Evolutionary conservation across 225 moss, liverwort and hornwort genomes (phyloP), one percentile per base, ranked within the genome.

Genomic region (Climacium dendroides): DNA sequence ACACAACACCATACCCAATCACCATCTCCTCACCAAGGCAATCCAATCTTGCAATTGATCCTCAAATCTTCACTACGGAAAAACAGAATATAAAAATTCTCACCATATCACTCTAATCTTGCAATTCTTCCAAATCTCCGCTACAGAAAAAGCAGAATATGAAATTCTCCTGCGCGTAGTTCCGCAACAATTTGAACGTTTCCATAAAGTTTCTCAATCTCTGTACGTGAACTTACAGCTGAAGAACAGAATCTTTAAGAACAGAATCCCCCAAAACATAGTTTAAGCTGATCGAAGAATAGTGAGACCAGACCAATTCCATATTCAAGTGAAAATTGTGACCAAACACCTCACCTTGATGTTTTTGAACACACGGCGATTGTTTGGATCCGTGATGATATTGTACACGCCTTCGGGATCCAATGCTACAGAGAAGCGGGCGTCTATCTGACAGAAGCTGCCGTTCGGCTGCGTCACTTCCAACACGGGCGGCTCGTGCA

Each of bases 311-410:
- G 34, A 45, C 10, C 32, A 57, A 58, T 39, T 79, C 39, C 58
- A 39, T 41, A 22, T 20, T 80, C 34, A 47, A 45, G 62, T 47
- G n/a, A 57, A 79, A 26, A 28, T n/a, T 47, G 47, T 35, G 35
- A 19, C 35, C 41, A 16, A 54, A 75, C 20, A 15, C n/a, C 86
- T 58, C 29, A 97, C 96, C 95, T 96, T 95, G 78, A 97, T 96
- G 74, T 97, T 97, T 90, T 97, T 97, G 86, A 97, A 97, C 13
- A 96, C 95, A 12, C 95, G 93, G 61, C 95, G 95, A 87, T 96
- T 97, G 87, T 97, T 97, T 19, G 97, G 97, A 67, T 97, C 95
- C 58, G 93, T 95, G 79, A 97, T 95, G 84, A 97, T 97, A 83
- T 91, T 84, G 48, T 92, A 97, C 13, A 97, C 97, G 43, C 93